These are phyloP conservation scores for Panellus pusillus DNA, from an alignment of 768 basidiomycete species.

Conservation along the genomic window DNA sequence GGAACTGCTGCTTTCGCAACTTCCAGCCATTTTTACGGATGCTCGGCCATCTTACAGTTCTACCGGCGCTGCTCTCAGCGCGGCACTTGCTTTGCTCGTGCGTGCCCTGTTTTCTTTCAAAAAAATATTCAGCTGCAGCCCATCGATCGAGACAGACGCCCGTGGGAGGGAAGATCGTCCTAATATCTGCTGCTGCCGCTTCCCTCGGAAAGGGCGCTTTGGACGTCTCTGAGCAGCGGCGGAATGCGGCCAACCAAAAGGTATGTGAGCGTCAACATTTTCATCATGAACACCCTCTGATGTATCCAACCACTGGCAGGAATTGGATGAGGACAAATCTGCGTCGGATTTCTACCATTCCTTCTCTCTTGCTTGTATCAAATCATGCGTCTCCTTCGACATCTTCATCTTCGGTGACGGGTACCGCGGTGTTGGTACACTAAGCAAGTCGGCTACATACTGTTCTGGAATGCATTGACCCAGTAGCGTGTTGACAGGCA, in stretches of 20 bases:
- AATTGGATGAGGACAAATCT: slow-evolving; percentile 57
- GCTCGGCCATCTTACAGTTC: background rate
- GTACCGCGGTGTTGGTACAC: slow-evolving; percentile 63
- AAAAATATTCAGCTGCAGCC: slow-evolving; percentile 38
- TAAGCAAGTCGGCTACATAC: slow-evolving; percentile 36
- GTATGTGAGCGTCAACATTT: background rate
- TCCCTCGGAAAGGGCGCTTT: slow-evolving; percentile 60
- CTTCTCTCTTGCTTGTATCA: slow-evolving; percentile 66
- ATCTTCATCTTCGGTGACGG: slow-evolving; percentile 65
- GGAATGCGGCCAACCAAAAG: background rate
- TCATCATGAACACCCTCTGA: background rate
- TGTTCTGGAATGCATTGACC: background rate
- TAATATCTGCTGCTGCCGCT: slow-evolving; percentile 54
- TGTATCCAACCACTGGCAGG: slow-evolving; percentile 29
- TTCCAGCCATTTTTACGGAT: slow-evolving; percentile 60
- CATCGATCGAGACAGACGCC: slow-evolving; percentile 35
- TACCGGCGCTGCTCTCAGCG: slow-evolving; percentile 9
- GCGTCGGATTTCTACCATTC: slow-evolving; percentile 67
- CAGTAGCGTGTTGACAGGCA: slow-evolving; percentile 32
- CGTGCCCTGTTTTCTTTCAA: background rate
- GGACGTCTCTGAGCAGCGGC: slow-evolving; percentile 29
- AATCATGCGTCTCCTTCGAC: slow-evolving; percentile 65
- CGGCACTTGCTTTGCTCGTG: slow-evolving; percentile 1
- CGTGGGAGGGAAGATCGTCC: slow-evolving; percentile 64
- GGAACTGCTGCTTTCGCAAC: slow-evolving; percentile 50